Conservation (phyloP, 805 yeast species). For the Millerozyma acaciae region DNA sequence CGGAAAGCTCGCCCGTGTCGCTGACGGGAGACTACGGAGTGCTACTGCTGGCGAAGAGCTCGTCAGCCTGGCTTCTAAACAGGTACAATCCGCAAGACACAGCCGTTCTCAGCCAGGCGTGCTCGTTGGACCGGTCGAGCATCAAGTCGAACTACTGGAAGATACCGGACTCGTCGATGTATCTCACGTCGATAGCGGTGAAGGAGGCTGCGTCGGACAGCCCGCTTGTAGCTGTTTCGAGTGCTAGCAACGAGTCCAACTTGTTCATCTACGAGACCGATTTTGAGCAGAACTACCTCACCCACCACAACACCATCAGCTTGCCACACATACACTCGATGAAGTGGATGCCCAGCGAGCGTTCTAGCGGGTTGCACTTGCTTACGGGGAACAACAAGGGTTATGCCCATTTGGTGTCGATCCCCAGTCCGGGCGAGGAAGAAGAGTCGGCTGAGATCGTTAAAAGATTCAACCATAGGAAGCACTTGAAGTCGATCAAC, state of each 20-base stretch:
- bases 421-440: conserved; percentile 42
- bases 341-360: conserved; percentile 46
- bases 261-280: conserved; percentile 50
- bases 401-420: conserved; percentile 61
- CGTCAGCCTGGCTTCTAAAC: conserved; percentile 28
- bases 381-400: conserved; percentile 81
- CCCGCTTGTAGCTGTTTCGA: conserved; percentile 51
- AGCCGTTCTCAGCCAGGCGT: conserved; percentile 38
- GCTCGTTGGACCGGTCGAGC: conserved; percentile 37
- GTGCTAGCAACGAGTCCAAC: conserved; percentile 43
- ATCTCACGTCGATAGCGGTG: conserved; percentile 43
- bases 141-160: conserved; percentile 44
- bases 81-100: conserved; percentile 23
- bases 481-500: conserved; percentile 45
- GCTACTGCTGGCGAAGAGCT: not conserved
- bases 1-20: conserved; percentile 20
- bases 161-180: conserved; percentile 39
- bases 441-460: conserved; percentile 64
- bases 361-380: conserved; percentile 29
- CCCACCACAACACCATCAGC: conserved; percentile 57
- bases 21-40: conserved; percentile 9
- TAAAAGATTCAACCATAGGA: conserved; percentile 74
- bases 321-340: conserved; percentile 52
- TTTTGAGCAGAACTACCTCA: conserved; percentile 35
- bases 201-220: conserved; percentile 10